Base-by-base conservation (phyloP, 176 grass and related monocot genomes). In the Pharus latifolius region DNA sequence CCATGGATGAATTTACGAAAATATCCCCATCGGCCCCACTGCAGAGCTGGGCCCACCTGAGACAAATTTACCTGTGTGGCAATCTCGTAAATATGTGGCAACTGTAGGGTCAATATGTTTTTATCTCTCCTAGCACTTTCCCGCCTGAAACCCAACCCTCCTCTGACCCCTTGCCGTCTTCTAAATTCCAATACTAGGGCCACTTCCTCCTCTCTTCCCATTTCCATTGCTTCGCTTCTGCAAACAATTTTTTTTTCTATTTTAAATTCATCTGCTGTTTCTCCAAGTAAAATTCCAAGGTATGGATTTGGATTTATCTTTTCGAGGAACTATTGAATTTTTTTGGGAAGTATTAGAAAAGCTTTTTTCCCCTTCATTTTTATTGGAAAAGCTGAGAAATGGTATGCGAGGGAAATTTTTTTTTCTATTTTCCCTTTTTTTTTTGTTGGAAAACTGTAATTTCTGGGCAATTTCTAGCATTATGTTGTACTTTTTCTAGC, bases 111-210 rank as follows among this genome's bases (percentile, higher is more conserved):
- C 1, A 9, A 60, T 38, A 2, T 3, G 35, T 0, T 9, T 13
- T 0, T 17, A n/a, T 66, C 13, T 57, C 74, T 4, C 18, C 41
- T 17, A 23, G 0, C 59, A 9, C 31, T 85, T 92, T 92, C 88
- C 84, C 88, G 88, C 88, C 72, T 66, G 67, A 82, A 91, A 44
- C 50, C 63, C 53, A 24, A 78, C 34, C 59, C 26, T 12, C 12
- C 50, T 10, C 24, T 18, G 24, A 66, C 33, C 16, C 33, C 69
- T 68, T 22, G 46, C 42, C 78, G 49, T 19, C 56, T 47, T 34
- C 6, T 50, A 44, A 56, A 28, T n/a, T n/a, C n/a, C n/a, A n/a
- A n/a, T 22, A 49, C 5, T 16, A 56, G 15, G 45, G 37, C 13
- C 28, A 5, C n/a, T 35, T 9, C 11, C 38, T 6, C 10, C 35